A percentile compares a stretch with the other conserved stretches of the same genome.
phyloP scores from a whole-genome alignment of 495 filamentous ascomycete species.

The Penicillium steckii region DNA sequence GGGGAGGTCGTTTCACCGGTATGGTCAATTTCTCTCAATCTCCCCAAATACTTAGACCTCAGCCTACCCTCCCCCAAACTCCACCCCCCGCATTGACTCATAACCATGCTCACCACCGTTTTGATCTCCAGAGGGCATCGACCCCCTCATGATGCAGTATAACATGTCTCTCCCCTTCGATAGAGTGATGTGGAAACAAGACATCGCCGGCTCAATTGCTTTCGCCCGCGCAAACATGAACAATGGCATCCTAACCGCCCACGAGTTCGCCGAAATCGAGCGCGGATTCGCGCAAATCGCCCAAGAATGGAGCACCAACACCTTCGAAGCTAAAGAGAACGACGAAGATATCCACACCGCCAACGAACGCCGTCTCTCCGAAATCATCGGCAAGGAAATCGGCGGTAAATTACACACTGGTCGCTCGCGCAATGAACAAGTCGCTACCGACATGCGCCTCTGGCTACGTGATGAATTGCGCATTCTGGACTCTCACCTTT shows the following conservation, averaged over 20 bases:
- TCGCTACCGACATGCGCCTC: conserved; percentile 89
- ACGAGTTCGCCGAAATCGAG: conserved; percentile 78
- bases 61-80: neutral
- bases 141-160: conserved; percentile 86
- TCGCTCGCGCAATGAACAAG: conserved; percentile 88
- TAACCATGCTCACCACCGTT: conserved; percentile 28
- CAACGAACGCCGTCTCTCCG: conserved; percentile 86
- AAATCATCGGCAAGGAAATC: conserved; percentile 83
- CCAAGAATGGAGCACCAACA: conserved; percentile 67
- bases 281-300: conserved; percentile 67
- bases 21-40: conserved; percentile 19
- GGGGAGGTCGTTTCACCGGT: conserved; percentile 84
- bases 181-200: conserved; percentile 75
- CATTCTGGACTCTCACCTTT: conserved; percentile 66
- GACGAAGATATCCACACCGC: conserved; percentile 82
- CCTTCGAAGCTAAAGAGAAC: conserved; percentile 45
- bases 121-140: conserved; percentile 61
- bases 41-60: conserved; percentile 8
- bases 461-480: conserved; percentile 82
- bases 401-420: conserved; percentile 94
- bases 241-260: conserved; percentile 66
- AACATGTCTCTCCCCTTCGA: conserved; percentile 88
- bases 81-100: conserved; percentile 9
- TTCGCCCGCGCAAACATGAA: conserved; percentile 85
- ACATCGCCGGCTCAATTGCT: conserved; percentile 78